Evolutionary conservation across 495 filamentous ascomycete genomes (phyloP), one percentile per base, ranked within the genome.

Genomic region (Aspergillus olivimuriae): DNA sequence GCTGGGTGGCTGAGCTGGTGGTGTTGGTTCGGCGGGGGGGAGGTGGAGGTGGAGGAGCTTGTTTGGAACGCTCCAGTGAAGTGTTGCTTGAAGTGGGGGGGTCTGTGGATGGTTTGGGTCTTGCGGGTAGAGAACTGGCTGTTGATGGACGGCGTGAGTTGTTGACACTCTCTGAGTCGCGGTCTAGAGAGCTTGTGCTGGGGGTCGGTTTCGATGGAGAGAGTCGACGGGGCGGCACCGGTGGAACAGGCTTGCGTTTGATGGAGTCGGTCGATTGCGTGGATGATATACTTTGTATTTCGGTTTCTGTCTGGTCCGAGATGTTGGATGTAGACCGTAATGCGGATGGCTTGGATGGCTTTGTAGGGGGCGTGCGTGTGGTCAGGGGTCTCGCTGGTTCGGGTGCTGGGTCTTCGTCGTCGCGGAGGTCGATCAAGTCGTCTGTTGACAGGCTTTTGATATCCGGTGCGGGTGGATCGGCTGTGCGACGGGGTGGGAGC

Each of bases 321-420:
- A 33, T 54, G 10, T 47, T 60, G 10, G 61, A 56, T 17, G 55
- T 47, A 17, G 66, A 73, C 24, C 82, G 77, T 6, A 89, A 58
- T 4, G 81, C 66, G 4, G 68, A 65, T n/a, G 86, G 84, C 55
- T 89, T 89, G 6, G 71, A 66, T 1, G 85, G 84, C 22, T 63
- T 67, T 8, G 44, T 41, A 14, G 51, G 16, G 10, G 52, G 47
- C 0, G 39, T n/a, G n/a, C n/a, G n/a, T n/a, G n/a, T n/a, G n/a
- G n/a, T n/a, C n/a, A 1, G 47, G 24, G 7, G 39, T 20, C 9
- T 43, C 18, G 7, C 46, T 48, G n/a, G n/a, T n/a, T n/a, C n/a
- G n/a, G n/a, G n/a, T n/a, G n/a, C n/a, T 10, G 50, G 46, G 5
- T 56, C 57, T 2, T 43, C 43, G 4, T 81, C 74, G 12, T 81